Conservation (phyloP, 805 yeast species). For the Crinitomyces ghanaensis region DNA sequence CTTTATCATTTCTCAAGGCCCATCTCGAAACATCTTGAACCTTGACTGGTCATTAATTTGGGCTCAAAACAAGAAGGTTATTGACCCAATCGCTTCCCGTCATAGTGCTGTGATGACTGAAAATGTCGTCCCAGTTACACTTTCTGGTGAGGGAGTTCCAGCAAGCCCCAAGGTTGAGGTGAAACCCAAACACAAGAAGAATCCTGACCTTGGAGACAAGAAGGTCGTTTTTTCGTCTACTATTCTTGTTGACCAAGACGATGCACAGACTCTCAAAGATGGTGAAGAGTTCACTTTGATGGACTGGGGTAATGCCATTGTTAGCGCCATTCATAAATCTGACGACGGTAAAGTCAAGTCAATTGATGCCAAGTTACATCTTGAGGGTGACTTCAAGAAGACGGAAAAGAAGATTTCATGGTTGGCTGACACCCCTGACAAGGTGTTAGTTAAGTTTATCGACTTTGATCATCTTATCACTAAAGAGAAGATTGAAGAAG, state of each 20-base stretch:
- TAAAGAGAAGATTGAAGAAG: constrained; percentile 91
- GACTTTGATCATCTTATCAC: constrained; percentile 93
- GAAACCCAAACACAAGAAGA: constrained; percentile 91
- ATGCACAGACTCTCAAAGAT: constrained; percentile 60
- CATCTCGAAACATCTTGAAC: constrained; percentile 92
- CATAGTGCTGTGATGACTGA: constrained; percentile 63
- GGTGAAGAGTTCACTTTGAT: constrained; percentile 93
- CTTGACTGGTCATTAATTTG: constrained; percentile 96
- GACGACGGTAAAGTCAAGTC: constrained; percentile 44
- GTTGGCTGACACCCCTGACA: constrained; percentile 75
- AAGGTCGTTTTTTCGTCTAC: constrained; percentile 54
- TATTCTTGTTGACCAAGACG: constrained; percentile 75
- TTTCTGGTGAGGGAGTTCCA: constrained; percentile 39
- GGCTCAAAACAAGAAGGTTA: constrained; percentile 94
- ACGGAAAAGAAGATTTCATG: constrained; percentile 91
- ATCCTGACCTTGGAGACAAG: constrained; percentile 80
- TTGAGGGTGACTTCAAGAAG: constrained; percentile 95
- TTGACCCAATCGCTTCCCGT: constrained; percentile 96
- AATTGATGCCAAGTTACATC: constrained; percentile 67
- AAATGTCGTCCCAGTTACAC: constrained; percentile 57
- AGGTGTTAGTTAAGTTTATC: constrained; percentile 62
- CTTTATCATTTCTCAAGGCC: constrained; percentile 93
- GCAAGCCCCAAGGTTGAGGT: constrained; percentile 48
- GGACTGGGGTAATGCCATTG: constrained; percentile 97
- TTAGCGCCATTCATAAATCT: constrained; percentile 56